phyloP scores from a whole-genome alignment of 192 early-diverging fungal species.

The Umbelopsis sp. region DNA sequence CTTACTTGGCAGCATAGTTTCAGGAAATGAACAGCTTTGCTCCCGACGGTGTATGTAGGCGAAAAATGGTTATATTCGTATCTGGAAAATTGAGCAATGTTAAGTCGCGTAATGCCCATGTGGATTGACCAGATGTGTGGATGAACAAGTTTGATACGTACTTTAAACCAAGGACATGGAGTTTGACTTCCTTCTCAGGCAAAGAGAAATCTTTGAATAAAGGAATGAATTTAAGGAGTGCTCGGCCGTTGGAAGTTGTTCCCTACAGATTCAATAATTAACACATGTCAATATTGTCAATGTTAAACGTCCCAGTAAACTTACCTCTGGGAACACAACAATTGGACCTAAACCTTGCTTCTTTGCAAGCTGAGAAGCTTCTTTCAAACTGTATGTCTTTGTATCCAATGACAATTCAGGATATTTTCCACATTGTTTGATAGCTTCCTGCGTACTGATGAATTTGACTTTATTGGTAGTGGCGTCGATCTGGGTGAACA shows the following conservation, averaged over 20 bases:
- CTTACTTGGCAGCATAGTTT: conserved; percentile 61
- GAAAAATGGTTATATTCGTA: conserved; percentile 66
- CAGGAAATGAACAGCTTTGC: conserved; percentile 49
- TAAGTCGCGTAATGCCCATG: background rate
- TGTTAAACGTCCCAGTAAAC: background rate
- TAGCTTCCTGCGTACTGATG: conserved; percentile 43
- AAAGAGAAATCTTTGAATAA: conserved; percentile 65
- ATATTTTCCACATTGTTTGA: conserved; percentile 44
- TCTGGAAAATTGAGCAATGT: conserved; percentile 30
- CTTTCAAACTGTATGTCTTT: conserved; percentile 42
- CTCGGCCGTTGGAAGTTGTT: conserved; percentile 86
- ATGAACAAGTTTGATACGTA: conserved; percentile 20
- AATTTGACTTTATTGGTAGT: conserved; percentile 49
- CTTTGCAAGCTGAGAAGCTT: conserved; percentile 42
- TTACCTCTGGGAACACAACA: conserved; percentile 70
- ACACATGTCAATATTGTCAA: background rate
- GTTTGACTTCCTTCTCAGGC: conserved; percentile 53
- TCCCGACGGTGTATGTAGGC: conserved; percentile 67
- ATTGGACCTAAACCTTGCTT: conserved; percentile 53
- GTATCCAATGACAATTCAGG: conserved; percentile 35
- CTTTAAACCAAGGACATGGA: conserved; percentile 69
- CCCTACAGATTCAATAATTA: conserved; percentile 40
- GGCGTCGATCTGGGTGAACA: conserved; percentile 59
- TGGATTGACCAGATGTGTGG: too few relatives aligned
- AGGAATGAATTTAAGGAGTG: conserved; percentile 75